Conservation (phyloP, 2,329 filamentous ascomycete species). For the Calonectria fujianensis region DNA sequence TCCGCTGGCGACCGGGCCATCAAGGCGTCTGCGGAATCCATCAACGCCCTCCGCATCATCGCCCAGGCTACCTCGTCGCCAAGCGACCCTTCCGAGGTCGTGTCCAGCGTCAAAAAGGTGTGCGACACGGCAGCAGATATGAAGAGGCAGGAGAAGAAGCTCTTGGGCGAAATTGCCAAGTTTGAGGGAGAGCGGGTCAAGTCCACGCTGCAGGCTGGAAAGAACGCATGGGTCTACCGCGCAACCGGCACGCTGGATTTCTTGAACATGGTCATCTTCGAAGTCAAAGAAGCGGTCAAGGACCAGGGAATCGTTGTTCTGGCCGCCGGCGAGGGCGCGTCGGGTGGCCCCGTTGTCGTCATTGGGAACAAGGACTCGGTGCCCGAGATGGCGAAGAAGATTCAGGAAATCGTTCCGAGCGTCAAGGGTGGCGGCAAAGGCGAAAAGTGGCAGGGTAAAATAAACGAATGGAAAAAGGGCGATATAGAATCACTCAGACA, state of each 20-base stretch:
- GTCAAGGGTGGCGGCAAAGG: slow-evolving; percentile 57
- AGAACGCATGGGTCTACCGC: slow-evolving; percentile 52
- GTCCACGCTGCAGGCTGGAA: slow-evolving; percentile 38
- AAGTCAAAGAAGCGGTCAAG: slow-evolving; percentile 48
- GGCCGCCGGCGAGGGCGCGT: slow-evolving; percentile 53
- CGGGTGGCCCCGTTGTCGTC: slow-evolving; percentile 52
- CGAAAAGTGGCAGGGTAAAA: slow-evolving; percentile 59
- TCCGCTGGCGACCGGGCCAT: slow-evolving; percentile 56
- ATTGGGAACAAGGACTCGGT: slow-evolving; percentile 51
- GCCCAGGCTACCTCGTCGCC: slow-evolving; percentile 54
- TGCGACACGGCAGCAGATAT: slow-evolving; percentile 46
- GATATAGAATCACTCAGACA: slow-evolving; percentile 50
- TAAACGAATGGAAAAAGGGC: slow-evolving; percentile 53
- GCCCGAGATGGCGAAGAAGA: slow-evolving; percentile 45
- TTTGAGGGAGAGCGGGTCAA: slow-evolving; percentile 54
- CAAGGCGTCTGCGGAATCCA: slow-evolving; percentile 46
- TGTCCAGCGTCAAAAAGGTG: slow-evolving; percentile 41
- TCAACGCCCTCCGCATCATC: slow-evolving; percentile 50
- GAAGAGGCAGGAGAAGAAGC: slow-evolving; percentile 53
- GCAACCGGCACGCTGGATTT: slow-evolving; percentile 55
- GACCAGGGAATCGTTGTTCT: slow-evolving; percentile 48
- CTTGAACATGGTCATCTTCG: slow-evolving; percentile 54
- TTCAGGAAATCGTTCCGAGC: slow-evolving; percentile 28
- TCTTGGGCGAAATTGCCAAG: slow-evolving; percentile 55
- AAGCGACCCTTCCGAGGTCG: slow-evolving; percentile 48